Conservation (phyloP, 306 rosid species). For the Gillenia trifoliata region DNA sequence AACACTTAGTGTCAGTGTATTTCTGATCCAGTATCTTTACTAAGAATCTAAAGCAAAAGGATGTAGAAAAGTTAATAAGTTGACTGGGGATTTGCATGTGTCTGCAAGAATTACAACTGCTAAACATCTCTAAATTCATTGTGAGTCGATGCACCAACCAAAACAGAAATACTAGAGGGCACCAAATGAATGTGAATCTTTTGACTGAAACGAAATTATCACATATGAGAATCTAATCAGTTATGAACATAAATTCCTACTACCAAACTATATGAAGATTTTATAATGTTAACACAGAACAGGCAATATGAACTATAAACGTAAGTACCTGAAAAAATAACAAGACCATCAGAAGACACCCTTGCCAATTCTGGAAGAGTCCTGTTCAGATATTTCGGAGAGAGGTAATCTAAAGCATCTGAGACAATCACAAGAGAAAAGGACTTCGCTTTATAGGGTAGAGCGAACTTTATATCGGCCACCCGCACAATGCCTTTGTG, state of each 20-base stretch:
- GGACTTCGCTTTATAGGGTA: conserved; percentile 80
- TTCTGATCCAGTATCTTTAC: neutral
- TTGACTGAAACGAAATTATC: neutral
- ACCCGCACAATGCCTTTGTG: conserved; percentile 70
- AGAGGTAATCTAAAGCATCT: conserved; percentile 85
- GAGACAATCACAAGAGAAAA: conserved; percentile 80
- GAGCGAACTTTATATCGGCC: conserved; percentile 78
- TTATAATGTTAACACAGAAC: neutral
- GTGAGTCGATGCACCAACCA: neutral
- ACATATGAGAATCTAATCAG: neutral
- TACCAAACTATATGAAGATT: neutral
- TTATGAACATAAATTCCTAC: neutral
- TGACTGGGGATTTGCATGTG: neutral
- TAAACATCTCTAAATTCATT: neutral
- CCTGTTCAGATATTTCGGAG: conserved; percentile 79
- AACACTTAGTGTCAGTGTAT: neutral
- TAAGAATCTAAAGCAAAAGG: neutral
- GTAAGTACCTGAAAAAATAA: conserved; percentile 66
- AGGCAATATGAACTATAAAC: neutral
- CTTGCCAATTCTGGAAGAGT: conserved; percentile 87
- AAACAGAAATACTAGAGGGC: neutral
- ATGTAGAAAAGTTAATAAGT: neutral
- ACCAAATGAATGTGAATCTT: neutral
- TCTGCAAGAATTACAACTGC: neutral
- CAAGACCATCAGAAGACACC: conserved; percentile 65